Base-by-base conservation (phyloP, 2,329 filamentous ascomycete species). In the Penicillium sp. region DNA sequence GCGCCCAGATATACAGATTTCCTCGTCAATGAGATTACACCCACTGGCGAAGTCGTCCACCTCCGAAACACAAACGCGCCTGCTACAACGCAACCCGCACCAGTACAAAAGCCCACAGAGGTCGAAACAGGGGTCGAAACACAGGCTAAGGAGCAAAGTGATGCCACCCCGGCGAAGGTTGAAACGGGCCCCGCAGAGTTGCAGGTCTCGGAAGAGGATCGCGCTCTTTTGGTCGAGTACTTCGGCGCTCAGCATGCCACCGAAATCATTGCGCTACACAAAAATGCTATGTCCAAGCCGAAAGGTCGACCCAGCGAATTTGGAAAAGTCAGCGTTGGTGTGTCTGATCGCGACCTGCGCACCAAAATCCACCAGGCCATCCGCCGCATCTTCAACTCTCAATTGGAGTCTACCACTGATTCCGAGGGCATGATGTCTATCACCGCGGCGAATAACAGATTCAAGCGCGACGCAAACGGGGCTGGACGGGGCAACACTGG, bases 11-110 rank as follows among this genome's bases (percentile, higher is more conserved):
- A 91, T 69, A 92, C 90, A 3, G 91, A 96, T 68, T 96, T 96
- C 62, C 77, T 93, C 59, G 91, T 96, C 60, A 91, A 95, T 64
- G 91, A 96, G 70, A 92, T 96, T 54, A 75, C 80, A 16, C 83
- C 84, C 27, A 81, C 86, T 63, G 90, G 90, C 13, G 72, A 83
- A 46, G 88, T 95, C 12, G 69, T 93, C 44, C 89, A 92, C 68
- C 75, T 96, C 41, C 76, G 70, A 49, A 79, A 76, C 45, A 69
- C 79, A 13, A 58, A 61, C 14, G 62, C 63, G 7, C 16, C 50
- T 29, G 45, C 46, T 12, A 7, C 53, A 14, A 25, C 13, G 16
- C 13, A 42, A 36, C 51, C 25, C 14, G 45, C 33, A 2, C 2
- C 37, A n/a, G 38, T 14, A n/a, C n/a, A n/a, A n/a, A n/a, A n/a